phyloP scores from a whole-genome alignment of 1,284 basidiomycete species.

The Ganoderma sinense region DNA sequence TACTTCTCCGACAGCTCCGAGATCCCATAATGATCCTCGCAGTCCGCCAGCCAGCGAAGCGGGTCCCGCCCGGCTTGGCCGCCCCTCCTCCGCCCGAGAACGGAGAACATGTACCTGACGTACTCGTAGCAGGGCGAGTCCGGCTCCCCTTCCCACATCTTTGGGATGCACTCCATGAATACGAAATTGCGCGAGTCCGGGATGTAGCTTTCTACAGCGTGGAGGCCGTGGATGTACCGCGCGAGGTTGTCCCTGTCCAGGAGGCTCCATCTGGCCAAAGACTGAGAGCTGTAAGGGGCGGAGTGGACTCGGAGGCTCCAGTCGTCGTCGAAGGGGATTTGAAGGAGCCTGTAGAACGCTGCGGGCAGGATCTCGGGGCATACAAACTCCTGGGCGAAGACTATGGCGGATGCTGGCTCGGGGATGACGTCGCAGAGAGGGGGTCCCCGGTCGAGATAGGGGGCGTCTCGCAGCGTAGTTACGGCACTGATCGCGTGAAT shows the following conservation, averaged over 20 bases:
- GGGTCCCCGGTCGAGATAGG: neutral
- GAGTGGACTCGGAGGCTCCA: constrained; percentile 10
- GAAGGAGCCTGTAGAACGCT: constrained; percentile 66
- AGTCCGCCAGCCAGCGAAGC: neutral
- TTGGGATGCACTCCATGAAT: neutral
- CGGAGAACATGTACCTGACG: neutral
- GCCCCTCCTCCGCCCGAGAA: neutral
- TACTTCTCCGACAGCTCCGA: neutral
- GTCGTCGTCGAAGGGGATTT: constrained; percentile 13
- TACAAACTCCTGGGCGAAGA: constrained; percentile 65
- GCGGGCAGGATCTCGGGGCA: constrained; percentile 60
- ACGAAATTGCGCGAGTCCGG: neutral
- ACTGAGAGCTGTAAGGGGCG: neutral
- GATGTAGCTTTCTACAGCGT: neutral
- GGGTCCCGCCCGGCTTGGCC: neutral
- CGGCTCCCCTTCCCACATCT: neutral
- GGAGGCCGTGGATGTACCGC: constrained; percentile 19
- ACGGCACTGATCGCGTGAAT: neutral
- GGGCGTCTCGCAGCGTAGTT: neutral
- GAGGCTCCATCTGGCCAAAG: constrained; percentile 20
- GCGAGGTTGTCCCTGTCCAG: constrained; percentile 20
- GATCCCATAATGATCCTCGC: neutral
- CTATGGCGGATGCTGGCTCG: constrained; percentile 59
- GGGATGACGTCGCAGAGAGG: constrained; percentile 20
- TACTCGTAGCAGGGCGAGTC: neutral